phyloP scores from a whole-genome alignment of 163 green algal genomes.

The Scenedesmus sp. region DNA sequence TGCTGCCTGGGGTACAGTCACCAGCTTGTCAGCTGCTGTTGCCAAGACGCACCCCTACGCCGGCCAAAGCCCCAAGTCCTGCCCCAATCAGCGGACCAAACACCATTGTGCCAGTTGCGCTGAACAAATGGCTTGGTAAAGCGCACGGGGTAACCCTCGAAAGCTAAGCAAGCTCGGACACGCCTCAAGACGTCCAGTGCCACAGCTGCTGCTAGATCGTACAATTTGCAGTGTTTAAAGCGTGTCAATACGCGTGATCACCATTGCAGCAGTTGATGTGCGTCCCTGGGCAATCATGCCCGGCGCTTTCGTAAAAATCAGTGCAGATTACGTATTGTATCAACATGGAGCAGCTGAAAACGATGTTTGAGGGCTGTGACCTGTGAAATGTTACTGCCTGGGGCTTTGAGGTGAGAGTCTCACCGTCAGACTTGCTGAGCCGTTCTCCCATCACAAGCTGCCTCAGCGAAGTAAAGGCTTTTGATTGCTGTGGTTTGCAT shows the following conservation, averaged over 20 bases:
- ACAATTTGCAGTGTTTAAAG: neutral
- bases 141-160: neutral
- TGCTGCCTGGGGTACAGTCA: neutral
- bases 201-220: neutral
- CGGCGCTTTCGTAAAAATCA: neutral
- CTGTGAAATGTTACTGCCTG: neutral
- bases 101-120: constrained; percentile 54
- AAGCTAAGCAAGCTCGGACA: neutral
- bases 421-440: neutral
- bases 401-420: neutral
- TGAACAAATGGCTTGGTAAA: neutral
- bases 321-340: neutral
- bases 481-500: neutral
- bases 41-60: constrained; percentile 59
- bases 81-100: constrained; percentile 63
- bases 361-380: neutral
- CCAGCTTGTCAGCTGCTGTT: constrained; percentile 10
- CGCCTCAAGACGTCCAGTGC: neutral
- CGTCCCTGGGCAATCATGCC: neutral
- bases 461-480: neutral
- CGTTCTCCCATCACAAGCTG: neutral
- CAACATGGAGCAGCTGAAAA: neutral
- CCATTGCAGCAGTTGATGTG: neutral
- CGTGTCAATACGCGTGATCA: neutral
- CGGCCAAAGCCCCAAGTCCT: constrained; percentile 61